These are phyloP conservation scores for Coprinellus micaceus DNA, from an alignment of 768 basidiomycete genomes.

Conservation along the genomic window DNA sequence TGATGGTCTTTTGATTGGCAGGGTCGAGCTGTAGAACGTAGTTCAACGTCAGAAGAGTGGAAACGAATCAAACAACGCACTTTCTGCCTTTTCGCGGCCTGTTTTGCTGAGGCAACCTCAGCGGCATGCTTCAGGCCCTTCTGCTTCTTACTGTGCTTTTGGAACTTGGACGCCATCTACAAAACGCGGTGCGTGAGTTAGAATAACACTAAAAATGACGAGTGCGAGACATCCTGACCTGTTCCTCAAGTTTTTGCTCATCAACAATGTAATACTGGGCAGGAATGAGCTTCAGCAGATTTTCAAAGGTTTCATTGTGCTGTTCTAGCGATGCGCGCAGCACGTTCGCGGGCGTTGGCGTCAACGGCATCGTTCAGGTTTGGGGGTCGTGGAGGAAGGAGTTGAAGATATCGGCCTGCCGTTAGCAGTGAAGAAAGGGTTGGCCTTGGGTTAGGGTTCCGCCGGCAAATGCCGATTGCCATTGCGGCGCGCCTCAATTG, in stretches of 20 bases:
- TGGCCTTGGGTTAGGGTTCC: too few relatives aligned
- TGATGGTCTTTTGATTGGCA: constrained; percentile 70
- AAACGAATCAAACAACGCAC: constrained; percentile 34
- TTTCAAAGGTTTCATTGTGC: constrained; percentile 86
- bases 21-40: constrained; percentile 73
- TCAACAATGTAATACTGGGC: constrained; percentile 81
- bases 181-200: background rate
- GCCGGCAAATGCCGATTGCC: too few relatives aligned
- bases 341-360: constrained; percentile 46
- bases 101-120: constrained; percentile 83
- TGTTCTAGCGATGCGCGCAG: constrained; percentile 67
- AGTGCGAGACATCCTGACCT: constrained; percentile 38
- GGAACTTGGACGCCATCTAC: constrained; percentile 64
- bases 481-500: too few relatives aligned
- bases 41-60: constrained; percentile 2
- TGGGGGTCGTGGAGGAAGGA: background rate
- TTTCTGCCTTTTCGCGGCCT: constrained; percentile 73
- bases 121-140: constrained; percentile 80
- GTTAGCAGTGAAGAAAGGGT: too few relatives aligned
- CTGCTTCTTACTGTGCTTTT: constrained; percentile 85
- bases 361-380: constrained; percentile 16
- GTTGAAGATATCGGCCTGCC: too few relatives aligned
- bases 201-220: background rate
- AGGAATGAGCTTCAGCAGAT: constrained; percentile 80
- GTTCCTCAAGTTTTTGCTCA: constrained; percentile 57